These are phyloP conservation scores for Calocera cornea DNA, from an alignment of 768 basidiomycete genomes.

Conservation along the genomic window DNA sequence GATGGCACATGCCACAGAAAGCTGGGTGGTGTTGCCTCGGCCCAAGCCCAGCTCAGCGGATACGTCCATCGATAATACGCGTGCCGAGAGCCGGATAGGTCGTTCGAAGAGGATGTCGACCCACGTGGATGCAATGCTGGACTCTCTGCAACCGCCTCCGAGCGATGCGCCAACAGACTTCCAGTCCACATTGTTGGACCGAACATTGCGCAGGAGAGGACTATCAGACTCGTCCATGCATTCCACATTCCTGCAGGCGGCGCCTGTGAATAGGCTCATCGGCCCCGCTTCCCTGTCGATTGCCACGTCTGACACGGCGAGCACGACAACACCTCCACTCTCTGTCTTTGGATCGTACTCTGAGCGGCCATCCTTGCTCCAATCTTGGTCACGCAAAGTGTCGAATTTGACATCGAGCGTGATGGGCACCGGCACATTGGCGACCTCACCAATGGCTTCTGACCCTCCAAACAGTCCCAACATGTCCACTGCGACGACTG, in stretches of 20 bases:
- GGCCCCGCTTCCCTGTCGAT: background rate
- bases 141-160: slow-evolving; percentile 25
- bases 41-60: background rate
- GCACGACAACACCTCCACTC: background rate
- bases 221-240: slow-evolving; percentile 87
- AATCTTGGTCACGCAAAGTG: background rate
- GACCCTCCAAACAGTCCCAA: background rate
- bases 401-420: background rate
- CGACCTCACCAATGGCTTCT: too few species aligned
- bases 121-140: slow-evolving; percentile 67
- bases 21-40: slow-evolving; percentile 48
- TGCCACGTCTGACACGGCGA: background rate
- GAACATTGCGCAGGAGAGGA: slow-evolving; percentile 61
- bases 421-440: background rate
- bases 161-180: slow-evolving; percentile 29
- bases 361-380: background rate
- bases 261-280: background rate
- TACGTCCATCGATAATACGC: background rate
- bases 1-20: slow-evolving; percentile 32
- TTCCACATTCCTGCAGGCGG: slow-evolving; percentile 53
- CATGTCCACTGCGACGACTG: background rate
- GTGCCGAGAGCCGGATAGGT: slow-evolving; percentile 7
- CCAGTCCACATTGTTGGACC: slow-evolving; percentile 41
- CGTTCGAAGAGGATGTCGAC: slow-evolving; percentile 33
- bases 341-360: background rate